phyloP scores from a whole-genome alignment of 2,329 filamentous ascomycete species.

The Trichoderma semiorbis region DNA sequence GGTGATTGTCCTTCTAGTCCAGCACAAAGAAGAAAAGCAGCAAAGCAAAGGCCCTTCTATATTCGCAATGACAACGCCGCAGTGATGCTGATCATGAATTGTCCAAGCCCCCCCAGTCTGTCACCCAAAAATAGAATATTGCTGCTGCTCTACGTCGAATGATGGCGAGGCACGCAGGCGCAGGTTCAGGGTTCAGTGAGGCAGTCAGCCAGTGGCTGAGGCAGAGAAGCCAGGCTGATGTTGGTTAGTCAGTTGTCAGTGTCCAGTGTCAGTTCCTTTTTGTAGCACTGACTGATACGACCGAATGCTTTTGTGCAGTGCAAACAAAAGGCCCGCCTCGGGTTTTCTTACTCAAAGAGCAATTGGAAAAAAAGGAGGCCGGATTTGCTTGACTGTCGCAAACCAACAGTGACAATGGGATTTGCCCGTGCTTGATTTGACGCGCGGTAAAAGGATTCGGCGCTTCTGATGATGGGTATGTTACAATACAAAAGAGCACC shows the following conservation, averaged over 20 bases:
- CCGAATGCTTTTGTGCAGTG: neutral
- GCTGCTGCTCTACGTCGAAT: neutral
- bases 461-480: neutral
- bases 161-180: neutral
- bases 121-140: neutral
- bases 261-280: no score
- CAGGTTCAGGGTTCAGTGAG: neutral
- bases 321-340: neutral
- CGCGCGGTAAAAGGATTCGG: neutral
- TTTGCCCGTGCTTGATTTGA: neutral
- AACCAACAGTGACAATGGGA: neutral
- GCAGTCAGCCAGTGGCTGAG: constrained; percentile 1
- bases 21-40: neutral
- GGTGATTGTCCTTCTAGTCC: neutral
- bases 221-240: neutral
- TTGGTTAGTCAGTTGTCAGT: neutral
- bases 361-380: neutral
- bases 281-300: neutral
- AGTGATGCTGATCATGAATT: neutral
- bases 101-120: neutral
- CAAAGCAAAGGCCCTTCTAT: constrained; percentile 1
- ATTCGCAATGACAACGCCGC: neutral
- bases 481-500: neutral
- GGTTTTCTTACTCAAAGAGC: neutral
- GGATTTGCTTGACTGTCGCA: neutral